These are phyloP conservation scores for Panaeolus cyanescens DNA, from an alignment of 768 basidiomycete genomes.

Conservation along the genomic window DNA sequence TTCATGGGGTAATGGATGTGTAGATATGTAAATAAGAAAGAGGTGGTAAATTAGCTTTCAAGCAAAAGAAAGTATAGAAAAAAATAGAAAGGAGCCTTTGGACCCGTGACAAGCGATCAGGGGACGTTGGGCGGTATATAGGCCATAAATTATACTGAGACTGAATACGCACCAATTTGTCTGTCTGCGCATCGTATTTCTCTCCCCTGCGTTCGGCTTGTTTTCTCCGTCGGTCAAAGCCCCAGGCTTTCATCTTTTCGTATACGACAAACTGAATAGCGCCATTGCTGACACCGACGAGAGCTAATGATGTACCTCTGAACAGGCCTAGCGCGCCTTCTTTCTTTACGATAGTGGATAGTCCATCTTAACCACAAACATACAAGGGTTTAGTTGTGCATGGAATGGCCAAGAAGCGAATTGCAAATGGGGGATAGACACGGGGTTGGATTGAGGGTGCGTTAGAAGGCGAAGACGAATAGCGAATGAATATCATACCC, in stretches of 20 bases:
- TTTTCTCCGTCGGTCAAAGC: conserved; percentile 75
- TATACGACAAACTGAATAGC: conserved; percentile 96
- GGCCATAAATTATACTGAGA: neutral
- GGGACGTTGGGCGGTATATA: neutral
- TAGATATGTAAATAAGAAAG: too few species aligned
- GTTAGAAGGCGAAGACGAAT: conserved; percentile 1
- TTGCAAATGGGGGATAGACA: neutral
- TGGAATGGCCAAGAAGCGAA: neutral
- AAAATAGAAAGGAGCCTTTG: too few species aligned
- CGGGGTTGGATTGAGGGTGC: neutral
- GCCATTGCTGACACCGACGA: conserved; percentile 93
- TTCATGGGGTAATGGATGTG: too few species aligned
- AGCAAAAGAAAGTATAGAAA: too few species aligned
- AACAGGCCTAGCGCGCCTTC: conserved; percentile 86
- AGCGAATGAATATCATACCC: conserved; percentile 47
- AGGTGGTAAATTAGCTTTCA: too few species aligned
- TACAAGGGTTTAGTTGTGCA: too few species aligned
- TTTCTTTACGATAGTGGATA: conserved; percentile 63
- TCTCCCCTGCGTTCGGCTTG: conserved; percentile 61
- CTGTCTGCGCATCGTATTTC: conserved; percentile 69
- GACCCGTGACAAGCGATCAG: too few species aligned
- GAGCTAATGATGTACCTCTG: conserved; percentile 83
- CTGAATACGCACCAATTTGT: conserved; percentile 74
- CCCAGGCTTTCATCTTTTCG: conserved; percentile 93
- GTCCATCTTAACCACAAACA: too few species aligned